These are phyloP conservation scores for Xylaria flabelliformis DNA, from an alignment of 495 filamentous ascomycete genomes.

Conservation along the genomic window DNA sequence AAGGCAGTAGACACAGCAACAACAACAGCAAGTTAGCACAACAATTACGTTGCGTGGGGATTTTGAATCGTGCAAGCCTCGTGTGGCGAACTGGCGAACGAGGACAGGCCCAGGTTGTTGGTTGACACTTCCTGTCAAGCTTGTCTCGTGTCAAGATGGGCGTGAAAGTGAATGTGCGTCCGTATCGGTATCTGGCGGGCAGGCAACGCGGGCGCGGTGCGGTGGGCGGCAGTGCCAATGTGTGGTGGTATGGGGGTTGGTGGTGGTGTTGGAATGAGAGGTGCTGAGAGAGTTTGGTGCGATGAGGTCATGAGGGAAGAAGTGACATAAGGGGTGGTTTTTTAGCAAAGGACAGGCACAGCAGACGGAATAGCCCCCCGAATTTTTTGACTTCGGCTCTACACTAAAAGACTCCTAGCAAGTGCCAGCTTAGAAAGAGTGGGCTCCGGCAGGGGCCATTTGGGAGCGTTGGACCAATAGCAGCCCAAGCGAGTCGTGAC, in stretches of 20 bases:
- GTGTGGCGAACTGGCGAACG: constrained; percentile 22
- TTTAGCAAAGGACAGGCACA: constrained; percentile 45
- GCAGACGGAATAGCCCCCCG: constrained; percentile 45
- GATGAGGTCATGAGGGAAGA: constrained; percentile 50
- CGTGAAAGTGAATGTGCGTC: neutral
- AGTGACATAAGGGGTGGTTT: constrained; percentile 50
- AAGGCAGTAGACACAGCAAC: constrained; percentile 27
- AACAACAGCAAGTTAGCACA: constrained; percentile 8
- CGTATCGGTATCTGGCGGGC: constrained; percentile 18
- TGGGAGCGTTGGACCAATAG: constrained; percentile 32
- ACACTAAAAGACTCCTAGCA: constrained; percentile 25
- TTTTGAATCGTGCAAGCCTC: constrained; percentile 13
- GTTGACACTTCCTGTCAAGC: neutral
- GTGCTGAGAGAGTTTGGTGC: constrained; percentile 43
- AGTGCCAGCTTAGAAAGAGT: constrained; percentile 30
- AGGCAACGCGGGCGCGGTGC: constrained; percentile 9
- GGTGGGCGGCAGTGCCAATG: constrained; percentile 26
- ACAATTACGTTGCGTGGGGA: constrained; percentile 11
- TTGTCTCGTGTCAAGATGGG: constrained; percentile 16
- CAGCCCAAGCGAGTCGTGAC: constrained; percentile 37
- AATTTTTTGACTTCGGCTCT: constrained; percentile 35
- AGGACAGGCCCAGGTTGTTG: constrained; percentile 20
- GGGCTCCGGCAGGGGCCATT: constrained; percentile 17
- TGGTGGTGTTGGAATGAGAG: constrained; percentile 34
- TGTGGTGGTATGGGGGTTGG: constrained; percentile 18